A percentile compares a stretch with the other conserved stretches of the same genome.
phyloP scores from a whole-genome alignment of 768 basidiomycete genomes.

The Leucocoprinus leucothites region DNA sequence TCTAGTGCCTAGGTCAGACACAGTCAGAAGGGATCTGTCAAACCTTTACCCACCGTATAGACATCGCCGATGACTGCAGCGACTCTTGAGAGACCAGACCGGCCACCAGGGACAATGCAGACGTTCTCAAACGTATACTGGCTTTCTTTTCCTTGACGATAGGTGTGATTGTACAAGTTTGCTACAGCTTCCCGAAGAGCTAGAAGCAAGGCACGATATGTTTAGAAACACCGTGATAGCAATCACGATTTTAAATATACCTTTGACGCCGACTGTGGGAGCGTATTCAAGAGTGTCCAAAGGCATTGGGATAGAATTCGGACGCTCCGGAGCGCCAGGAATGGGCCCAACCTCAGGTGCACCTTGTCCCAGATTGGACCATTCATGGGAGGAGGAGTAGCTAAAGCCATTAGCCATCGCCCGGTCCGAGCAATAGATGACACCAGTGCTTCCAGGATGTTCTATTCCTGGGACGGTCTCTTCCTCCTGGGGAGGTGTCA shows the following conservation, averaged over 20 bases:
- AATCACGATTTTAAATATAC: slow-evolving; percentile 26
- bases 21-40: background rate
- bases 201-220: slow-evolving; percentile 22
- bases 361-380: slow-evolving; percentile 91
- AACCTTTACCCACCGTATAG: slow-evolving; percentile 54
- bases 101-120: slow-evolving; percentile 93
- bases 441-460: slow-evolving; percentile 65
- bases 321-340: slow-evolving; percentile 69
- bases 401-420: slow-evolving; percentile 95
- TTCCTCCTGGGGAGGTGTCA: slow-evolving; percentile 55
- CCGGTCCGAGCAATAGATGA: slow-evolving; percentile 87
- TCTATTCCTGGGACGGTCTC: slow-evolving; percentile 88
- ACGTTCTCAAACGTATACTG: slow-evolving; percentile 92
- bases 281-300: slow-evolving; percentile 84
- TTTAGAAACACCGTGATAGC: background rate
- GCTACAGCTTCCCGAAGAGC: slow-evolving; percentile 89
- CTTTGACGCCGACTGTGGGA: slow-evolving; percentile 89
- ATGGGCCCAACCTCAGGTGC: slow-evolving; percentile 88
- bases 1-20: slow-evolving; percentile 35
- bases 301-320: slow-evolving; percentile 60
- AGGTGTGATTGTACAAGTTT: slow-evolving; percentile 82
- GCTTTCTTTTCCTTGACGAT: slow-evolving; percentile 75
- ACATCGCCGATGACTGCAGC: slow-evolving; percentile 92
- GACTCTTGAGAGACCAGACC: slow-evolving; percentile 84
- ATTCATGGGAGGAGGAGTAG: slow-evolving; percentile 72